Percentiles rank a stretch among this genome's conserved stretches.
Evolutionary conservation across 768 basidiomycete genomes (phyloP).

Genomic region (Galerina marginata): DNA sequence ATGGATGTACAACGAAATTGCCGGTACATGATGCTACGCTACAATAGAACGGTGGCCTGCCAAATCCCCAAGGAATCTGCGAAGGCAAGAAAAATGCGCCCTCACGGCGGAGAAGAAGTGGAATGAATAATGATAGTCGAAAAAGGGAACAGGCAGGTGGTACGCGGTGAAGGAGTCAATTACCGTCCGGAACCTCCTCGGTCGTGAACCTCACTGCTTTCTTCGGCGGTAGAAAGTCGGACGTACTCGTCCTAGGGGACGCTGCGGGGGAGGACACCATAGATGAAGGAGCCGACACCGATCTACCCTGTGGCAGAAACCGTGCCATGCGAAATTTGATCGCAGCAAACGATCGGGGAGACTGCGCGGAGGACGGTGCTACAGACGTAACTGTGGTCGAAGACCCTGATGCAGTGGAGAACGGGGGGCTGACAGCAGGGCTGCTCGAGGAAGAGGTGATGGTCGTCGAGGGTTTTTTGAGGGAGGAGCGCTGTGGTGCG

Average conservation of each 20-base stretch:
- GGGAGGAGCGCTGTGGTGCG: constrained; percentile 66
- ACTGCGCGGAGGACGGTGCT: constrained; percentile 33
- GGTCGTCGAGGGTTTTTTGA: constrained; percentile 57
- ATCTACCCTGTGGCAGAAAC: constrained; percentile 50
- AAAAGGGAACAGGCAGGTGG: constrained; percentile 1
- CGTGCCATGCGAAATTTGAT: constrained; percentile 57
- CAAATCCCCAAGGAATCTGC: background rate
- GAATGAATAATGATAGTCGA: constrained; percentile 20
- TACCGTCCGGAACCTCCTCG: constrained; percentile 34
- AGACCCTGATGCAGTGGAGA: constrained; percentile 50
- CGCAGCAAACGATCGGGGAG: constrained; percentile 38
- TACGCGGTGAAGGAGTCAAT: constrained; percentile 2
- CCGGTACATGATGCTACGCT: background rate
- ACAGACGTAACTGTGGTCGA: constrained; percentile 55
- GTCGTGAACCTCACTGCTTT: constrained; percentile 71
- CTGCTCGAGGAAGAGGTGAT: constrained; percentile 45
- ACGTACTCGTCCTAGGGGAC: constrained; percentile 44
- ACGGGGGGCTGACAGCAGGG: constrained; percentile 35
- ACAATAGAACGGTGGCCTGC: background rate
- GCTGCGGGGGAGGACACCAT: constrained; percentile 35
- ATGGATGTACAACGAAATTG: too few species aligned
- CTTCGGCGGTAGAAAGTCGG: constrained; percentile 43
- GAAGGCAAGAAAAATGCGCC: background rate
- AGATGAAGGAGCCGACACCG: constrained; percentile 44
- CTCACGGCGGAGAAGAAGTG: constrained; percentile 3